A percentile compares a stretch with the other conserved stretches of the same genome.
Evolutionary conservation across 768 basidiomycete genomes (phyloP).

Genomic region (Pulveroboletus sp.): DNA sequence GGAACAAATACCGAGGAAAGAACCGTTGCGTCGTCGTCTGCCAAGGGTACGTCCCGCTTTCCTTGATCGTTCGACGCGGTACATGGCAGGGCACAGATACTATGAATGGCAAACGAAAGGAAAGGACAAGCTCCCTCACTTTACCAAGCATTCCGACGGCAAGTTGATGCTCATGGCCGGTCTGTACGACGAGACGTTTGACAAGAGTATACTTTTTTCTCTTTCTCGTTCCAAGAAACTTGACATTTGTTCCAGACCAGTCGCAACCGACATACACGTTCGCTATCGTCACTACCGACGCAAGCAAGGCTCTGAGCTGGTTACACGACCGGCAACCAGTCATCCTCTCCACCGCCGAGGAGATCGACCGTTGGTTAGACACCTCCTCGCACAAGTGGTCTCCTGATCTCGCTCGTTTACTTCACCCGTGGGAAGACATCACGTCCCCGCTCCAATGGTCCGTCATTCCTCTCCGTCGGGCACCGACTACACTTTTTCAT

Average conservation of each 20-base stretch:
- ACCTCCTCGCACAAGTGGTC: slow-evolving; percentile 66
- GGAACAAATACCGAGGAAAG: slow-evolving; percentile 75
- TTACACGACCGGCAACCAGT: slow-evolving; percentile 91
- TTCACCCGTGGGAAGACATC: slow-evolving; percentile 56
- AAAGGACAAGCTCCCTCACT: slow-evolving; percentile 76
- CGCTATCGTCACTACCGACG: slow-evolving; percentile 82
- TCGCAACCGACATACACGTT: slow-evolving; percentile 70
- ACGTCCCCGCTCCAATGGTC: slow-evolving; percentile 66
- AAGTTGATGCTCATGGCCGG: slow-evolving; percentile 83
- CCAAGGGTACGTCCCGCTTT: slow-evolving; percentile 51
- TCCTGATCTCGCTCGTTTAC: slow-evolving; percentile 50
- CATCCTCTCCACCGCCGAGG: slow-evolving; percentile 60
- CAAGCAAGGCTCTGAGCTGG: slow-evolving; percentile 70
- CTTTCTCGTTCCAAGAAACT: not conserved
- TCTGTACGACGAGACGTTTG: slow-evolving; percentile 69
- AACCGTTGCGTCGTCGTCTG: slow-evolving; percentile 84
- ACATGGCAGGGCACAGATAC: slow-evolving; percentile 49
- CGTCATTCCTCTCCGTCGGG: no score
- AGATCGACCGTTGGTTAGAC: slow-evolving; percentile 76
- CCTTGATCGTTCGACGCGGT: not conserved
- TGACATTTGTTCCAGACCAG: slow-evolving; percentile 37
- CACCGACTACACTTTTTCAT: no score
- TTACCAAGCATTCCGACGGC: slow-evolving; percentile 62
- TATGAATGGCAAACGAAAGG: slow-evolving; percentile 93
- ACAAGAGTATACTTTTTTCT: slow-evolving; percentile 47